phyloP scores from a whole-genome alignment of 1,284 basidiomycete species.

The Fomes fomentarius region DNA sequence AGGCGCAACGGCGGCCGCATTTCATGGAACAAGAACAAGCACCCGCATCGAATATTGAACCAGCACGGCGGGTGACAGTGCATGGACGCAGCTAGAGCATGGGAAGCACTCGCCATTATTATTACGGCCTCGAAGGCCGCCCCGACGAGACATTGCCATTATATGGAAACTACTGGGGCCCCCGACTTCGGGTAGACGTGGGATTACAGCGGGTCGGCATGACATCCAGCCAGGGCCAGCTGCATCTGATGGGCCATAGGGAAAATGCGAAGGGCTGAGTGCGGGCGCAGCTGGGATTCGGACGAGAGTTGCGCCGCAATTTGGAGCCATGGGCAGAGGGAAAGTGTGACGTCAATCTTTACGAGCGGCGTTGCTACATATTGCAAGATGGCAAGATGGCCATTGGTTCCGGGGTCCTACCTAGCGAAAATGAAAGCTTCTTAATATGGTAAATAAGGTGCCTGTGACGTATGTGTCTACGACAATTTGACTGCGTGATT shows the following conservation, averaged over 20 bases:
- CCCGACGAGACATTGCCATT: too few species aligned
- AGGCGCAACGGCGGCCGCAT: neutral
- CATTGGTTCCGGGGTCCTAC: constrained; percentile 12
- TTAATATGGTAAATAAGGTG: too few species aligned
- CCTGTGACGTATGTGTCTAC: constrained; percentile 5
- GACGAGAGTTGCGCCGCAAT: constrained; percentile 14
- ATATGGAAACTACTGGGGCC: too few species aligned
- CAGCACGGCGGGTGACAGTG: neutral
- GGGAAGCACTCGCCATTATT: neutral
- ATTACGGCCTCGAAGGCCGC: neutral
- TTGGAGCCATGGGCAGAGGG: constrained; percentile 10
- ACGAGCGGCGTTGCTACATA: neutral
- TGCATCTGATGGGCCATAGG: constrained; percentile 12
- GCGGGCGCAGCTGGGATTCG: neutral
- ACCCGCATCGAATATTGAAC: too few species aligned
- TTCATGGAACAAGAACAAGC: neutral
- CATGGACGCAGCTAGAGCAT: neutral
- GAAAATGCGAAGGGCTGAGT: neutral
- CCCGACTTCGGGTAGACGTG: too few species aligned
- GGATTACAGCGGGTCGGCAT: too few species aligned
- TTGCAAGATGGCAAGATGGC: too few species aligned
- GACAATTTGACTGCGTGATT: constrained; percentile 11
- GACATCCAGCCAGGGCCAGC: too few species aligned
- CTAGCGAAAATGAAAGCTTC: constrained; percentile 15
- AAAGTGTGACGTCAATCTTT: constrained; percentile 10